Conservation (phyloP, 108 stramenopile species). For the Conticribra guillardii region DNA sequence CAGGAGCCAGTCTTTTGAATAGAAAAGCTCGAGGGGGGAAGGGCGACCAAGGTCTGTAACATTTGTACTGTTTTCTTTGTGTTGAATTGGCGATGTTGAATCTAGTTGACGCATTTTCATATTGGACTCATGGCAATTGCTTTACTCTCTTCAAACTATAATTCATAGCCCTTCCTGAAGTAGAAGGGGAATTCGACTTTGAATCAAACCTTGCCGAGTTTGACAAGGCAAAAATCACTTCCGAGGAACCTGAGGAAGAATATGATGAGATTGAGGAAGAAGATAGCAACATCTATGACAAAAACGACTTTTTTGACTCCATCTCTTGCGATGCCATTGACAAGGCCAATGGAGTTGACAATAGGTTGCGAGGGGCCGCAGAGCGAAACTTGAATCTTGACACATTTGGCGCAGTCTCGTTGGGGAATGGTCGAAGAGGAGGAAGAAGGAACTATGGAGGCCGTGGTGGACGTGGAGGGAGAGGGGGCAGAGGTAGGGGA, state of each 20-base stretch:
- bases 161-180: conserved; percentile 2
- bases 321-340: conserved; percentile 87
- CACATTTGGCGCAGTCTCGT: conserved; percentile 85
- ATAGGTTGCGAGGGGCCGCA: conserved; percentile 73
- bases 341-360: conserved; percentile 71
- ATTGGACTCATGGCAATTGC: background rate
- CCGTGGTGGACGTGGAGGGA: conserved; percentile 52
- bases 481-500: conserved; percentile 45
- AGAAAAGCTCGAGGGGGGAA: conserved; percentile 70
- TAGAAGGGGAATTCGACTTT: conserved; percentile 76
- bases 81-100: too few relatives aligned
- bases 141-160: background rate
- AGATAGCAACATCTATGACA: conserved; percentile 53
- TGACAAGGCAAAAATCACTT: conserved; percentile 48
- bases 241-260: conserved; percentile 35
- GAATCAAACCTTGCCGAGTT: conserved; percentile 79
- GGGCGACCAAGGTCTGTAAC: conserved; percentile 56
- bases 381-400: conserved; percentile 86
- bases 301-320: conserved; percentile 88
- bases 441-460: conserved; percentile 48
- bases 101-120: too few relatives aligned
- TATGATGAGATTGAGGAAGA: conserved; percentile 39
- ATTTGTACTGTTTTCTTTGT: too few relatives aligned
- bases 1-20: conserved; percentile 79
- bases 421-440: conserved; percentile 47